A percentile compares a stretch with the other conserved stretches of the same genome.
phyloP scores from a whole-genome alignment of 345 rosid species.

The Syzygium aromaticum region DNA sequence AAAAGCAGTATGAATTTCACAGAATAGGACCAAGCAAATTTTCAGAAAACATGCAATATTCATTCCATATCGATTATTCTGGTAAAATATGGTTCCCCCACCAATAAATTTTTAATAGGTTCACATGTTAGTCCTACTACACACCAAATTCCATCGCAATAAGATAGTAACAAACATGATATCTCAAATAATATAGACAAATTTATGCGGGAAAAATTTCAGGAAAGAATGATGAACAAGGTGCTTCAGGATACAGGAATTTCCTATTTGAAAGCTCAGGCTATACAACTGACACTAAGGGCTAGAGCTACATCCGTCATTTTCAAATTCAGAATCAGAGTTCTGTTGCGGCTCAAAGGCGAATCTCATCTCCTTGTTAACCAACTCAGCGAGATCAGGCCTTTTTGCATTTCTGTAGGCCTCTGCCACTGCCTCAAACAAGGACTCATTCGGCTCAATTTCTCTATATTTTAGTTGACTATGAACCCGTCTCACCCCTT shows the following conservation, averaged over 20 bases:
- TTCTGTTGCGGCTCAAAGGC: slow-evolving; percentile 22
- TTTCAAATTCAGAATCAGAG: slow-evolving; percentile 14
- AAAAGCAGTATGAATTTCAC: background rate
- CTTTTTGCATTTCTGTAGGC: slow-evolving; percentile 55
- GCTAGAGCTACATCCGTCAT: background rate
- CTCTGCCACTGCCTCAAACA: slow-evolving; percentile 53
- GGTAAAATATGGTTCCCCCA: background rate
- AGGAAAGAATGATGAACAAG: background rate
- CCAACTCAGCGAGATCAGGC: slow-evolving; percentile 58
- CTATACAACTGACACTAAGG: background rate
- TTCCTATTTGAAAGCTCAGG: background rate
- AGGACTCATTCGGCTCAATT: slow-evolving; percentile 41
- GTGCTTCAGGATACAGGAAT: background rate
- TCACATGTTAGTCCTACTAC: background rate
- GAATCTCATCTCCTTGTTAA: slow-evolving; percentile 54
- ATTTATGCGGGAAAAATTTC: background rate
- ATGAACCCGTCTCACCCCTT: slow-evolving; percentile 73
- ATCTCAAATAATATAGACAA: background rate
- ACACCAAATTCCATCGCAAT: background rate
- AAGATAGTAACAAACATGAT: background rate
- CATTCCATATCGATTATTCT: background rate
- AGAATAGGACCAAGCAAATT: background rate
- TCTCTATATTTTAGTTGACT: slow-evolving; percentile 44
- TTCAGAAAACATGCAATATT: background rate
- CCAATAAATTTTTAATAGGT: background rate